These are phyloP conservation scores for Colletotrichum liriopes DNA, from an alignment of 2,329 filamentous ascomycete genomes.

Conservation along the genomic window DNA sequence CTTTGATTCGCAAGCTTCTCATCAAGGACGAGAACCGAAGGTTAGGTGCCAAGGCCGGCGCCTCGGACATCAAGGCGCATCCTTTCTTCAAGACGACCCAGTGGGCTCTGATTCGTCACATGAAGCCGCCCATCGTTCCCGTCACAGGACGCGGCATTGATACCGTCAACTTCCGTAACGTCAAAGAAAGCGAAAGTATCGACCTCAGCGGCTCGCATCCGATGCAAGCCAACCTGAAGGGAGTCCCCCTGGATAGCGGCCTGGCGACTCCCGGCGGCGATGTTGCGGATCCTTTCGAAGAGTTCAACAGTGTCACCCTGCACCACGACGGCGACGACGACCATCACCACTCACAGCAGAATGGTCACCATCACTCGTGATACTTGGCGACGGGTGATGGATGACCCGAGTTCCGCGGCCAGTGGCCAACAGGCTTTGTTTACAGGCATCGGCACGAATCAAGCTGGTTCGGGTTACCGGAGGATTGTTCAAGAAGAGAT, in stretches of 20 bases:
- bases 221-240: constrained; percentile 69
- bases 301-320: constrained; percentile 98
- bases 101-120: constrained; percentile 96
- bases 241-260: constrained; percentile 89
- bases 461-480: background rate
- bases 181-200: constrained; percentile 96
- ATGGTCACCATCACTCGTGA: constrained; percentile 41
- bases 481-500: background rate
- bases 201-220: constrained; percentile 79
- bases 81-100: constrained; percentile 97
- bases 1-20: constrained; percentile 92
- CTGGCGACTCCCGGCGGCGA: constrained; percentile 89
- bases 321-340: constrained; percentile 94
- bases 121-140: constrained; percentile 97
- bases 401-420: background rate
- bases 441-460: background rate
- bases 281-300: constrained; percentile 87
- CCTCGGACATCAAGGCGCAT: constrained; percentile 96
- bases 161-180: constrained; percentile 96
- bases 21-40: constrained; percentile 98
- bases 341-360: constrained; percentile 46
- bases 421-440: constrained; percentile 5
- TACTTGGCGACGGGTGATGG: background rate
- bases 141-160: constrained; percentile 92
- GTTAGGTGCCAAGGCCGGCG: constrained; percentile 92